Evolutionary conservation across 257 asterid genomes (phyloP).

Genomic region (Plantago ovata): DNA sequence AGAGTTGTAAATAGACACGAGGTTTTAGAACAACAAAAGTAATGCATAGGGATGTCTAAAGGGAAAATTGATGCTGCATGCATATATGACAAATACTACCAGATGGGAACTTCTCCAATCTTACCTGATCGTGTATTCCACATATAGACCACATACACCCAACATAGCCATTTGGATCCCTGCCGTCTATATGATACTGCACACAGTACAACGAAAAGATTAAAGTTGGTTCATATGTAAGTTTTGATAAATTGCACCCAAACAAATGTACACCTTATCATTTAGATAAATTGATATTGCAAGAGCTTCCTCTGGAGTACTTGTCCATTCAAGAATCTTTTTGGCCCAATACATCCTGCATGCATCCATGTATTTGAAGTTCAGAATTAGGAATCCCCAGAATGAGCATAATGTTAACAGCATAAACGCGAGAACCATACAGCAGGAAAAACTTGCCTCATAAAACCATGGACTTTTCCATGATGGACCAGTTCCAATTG

Average conservation of each 20-base stretch:
- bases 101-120: not conserved
- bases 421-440: not conserved
- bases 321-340: constrained; percentile 97
- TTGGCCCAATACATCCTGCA: constrained; percentile 99
- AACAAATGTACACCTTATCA: constrained; percentile 50
- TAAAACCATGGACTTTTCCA: constrained; percentile 98
- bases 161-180: constrained; percentile 95
- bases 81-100: not conserved
- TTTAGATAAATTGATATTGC: constrained; percentile 69
- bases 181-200: constrained; percentile 90
- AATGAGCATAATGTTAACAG: not conserved
- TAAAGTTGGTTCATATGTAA: not conserved
- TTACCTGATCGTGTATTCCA: constrained; percentile 95
- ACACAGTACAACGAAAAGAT: constrained; percentile 1
- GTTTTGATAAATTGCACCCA: not conserved
- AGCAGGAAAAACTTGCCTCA: constrained; percentile 95
- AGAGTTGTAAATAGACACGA: too few species aligned
- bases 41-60: too few species aligned
- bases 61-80: not conserved
- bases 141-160: constrained; percentile 99
- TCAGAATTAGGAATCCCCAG: not conserved
- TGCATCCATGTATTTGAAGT: not conserved
- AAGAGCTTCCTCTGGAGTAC: constrained; percentile 92
- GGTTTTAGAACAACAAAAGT: too few species aligned
- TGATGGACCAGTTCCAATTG: constrained; percentile 88